Evolutionary conservation across 768 basidiomycete species (phyloP).

Genomic region (Leccinellum rugosiceps): DNA sequence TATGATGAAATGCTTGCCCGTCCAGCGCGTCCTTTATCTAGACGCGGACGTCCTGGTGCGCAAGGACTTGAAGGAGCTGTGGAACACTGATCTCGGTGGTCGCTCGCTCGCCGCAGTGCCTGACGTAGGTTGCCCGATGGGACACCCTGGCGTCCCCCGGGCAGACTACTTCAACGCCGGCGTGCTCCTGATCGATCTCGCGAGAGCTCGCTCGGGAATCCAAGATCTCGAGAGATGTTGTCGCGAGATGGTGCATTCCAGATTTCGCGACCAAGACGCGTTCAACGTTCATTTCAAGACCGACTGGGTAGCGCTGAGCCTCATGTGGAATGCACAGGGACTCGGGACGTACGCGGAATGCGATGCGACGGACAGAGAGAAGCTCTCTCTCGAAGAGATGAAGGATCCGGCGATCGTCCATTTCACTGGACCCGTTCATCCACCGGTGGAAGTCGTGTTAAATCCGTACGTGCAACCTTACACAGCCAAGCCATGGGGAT

Average conservation of each 20-base stretch:
- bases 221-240: constrained; percentile 28
- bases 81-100: constrained; percentile 43
- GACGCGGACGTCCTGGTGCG: constrained; percentile 52
- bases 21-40: constrained; percentile 49
- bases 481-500: constrained; percentile 58
- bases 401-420: constrained; percentile 47
- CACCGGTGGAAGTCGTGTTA: constrained; percentile 41
- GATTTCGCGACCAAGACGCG: constrained; percentile 48
- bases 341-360: constrained; percentile 49
- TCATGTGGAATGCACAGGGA: constrained; percentile 56
- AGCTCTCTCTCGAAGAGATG: constrained; percentile 35
- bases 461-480: constrained; percentile 53
- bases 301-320: constrained; percentile 40
- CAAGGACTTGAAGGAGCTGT: constrained; percentile 37
- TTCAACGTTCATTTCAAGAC: constrained; percentile 46
- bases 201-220: constrained; percentile 31
- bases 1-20: constrained; percentile 42
- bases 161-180: constrained; percentile 54
- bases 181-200: constrained; percentile 50
- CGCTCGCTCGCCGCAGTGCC: constrained; percentile 41
- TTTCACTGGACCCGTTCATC: constrained; percentile 57
- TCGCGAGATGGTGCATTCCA: constrained; percentile 26
- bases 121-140: constrained; percentile 51
- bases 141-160: constrained; percentile 35
- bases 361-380: constrained; percentile 34